Evolutionary conservation across 2,329 filamentous ascomycete genomes (phyloP), one percentile per base, ranked within the genome.

Genomic region (Penicillium sp.): DNA sequence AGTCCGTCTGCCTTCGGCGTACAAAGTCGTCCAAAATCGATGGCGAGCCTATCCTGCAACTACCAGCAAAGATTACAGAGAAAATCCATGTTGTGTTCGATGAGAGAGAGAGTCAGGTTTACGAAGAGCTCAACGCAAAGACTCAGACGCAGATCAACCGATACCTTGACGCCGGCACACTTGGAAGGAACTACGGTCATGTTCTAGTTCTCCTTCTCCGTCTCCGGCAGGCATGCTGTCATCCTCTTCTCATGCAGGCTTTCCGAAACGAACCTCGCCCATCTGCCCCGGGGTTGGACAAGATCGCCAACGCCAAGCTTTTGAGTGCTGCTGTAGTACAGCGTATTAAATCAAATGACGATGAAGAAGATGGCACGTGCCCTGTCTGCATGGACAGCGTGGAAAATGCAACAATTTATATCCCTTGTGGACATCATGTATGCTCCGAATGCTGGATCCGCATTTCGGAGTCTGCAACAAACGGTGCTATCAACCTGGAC

Each of bases 401-500:
- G 7, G 79, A 82, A 13, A 91, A 92, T 58, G 89, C 90, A 0
- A 83, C 83, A 3, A 89, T 96, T 59, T 87, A 92, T 70, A 79
- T 90, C 47, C 90, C 90, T 1, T 96, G 91, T 66, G 91, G 91
- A 2, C 91, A 96, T 66, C 84, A 87, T 56, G 85, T 85, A 23
- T 96, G 91, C 71, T 76, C 81, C 1, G 87, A 91, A 58, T 96
- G 91, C 67, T 85, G 94, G 57, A 80, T 84, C 6, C 84, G 81
- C 51, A 80, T 95, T 43, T 79, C 80, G 0, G 89, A 90, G 58
- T 84, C 85, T 8, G 49, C 57, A 3, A 13, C 36, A 16, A 42
- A 35, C 27, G 38, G 30, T n/a, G 3, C 73, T 79, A 1, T 76
- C 79, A 50, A 77, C 76, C 14, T 74, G 88, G 39, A 81, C 77